A percentile compares a stretch with the other conserved stretches of the same genome.
These are phyloP conservation scores for Lentinula lateritia DNA, from an alignment of 768 basidiomycete genomes.

Conservation along the genomic window DNA sequence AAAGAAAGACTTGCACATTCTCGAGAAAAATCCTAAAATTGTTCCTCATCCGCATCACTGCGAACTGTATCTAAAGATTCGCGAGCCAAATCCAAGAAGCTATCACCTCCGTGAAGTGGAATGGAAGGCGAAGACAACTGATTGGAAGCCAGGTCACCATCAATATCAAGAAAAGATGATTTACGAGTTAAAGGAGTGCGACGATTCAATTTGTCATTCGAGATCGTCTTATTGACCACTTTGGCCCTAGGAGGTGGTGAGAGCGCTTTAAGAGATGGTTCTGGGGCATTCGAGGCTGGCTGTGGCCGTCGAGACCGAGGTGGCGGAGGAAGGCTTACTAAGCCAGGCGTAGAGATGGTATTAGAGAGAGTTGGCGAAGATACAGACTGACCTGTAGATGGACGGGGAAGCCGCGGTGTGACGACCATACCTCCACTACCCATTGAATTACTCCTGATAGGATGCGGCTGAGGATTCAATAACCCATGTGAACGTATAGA, in stretches of 20 bases:
- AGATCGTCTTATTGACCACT: conserved; percentile 15
- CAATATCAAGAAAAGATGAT: conserved; percentile 71
- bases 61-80: conserved; percentile 47
- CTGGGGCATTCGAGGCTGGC: neutral
- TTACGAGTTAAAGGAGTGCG: conserved; percentile 56
- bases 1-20: neutral
- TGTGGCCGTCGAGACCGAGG: conserved; percentile 6
- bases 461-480: neutral
- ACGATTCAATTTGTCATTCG: conserved; percentile 34
- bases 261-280: neutral
- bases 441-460: conserved; percentile 13
- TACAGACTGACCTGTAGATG: neutral
- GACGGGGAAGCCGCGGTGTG: conserved; percentile 10
- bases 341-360: neutral
- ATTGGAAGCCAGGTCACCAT: conserved; percentile 35
- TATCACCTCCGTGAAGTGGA: conserved; percentile 15
- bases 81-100: conserved; percentile 48
- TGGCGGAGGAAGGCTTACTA: conserved; percentile 9
- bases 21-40: neutral
- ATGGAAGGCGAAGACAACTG: conserved; percentile 7
- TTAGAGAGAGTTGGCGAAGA: neutral
- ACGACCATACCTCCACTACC: conserved; percentile 22
- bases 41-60: conserved; percentile 18
- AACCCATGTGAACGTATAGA: neutral
- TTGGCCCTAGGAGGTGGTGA: conserved; percentile 1